phyloP scores from a whole-genome alignment of 108 stramenopile species.

The Fistulifera solaris region DNA sequence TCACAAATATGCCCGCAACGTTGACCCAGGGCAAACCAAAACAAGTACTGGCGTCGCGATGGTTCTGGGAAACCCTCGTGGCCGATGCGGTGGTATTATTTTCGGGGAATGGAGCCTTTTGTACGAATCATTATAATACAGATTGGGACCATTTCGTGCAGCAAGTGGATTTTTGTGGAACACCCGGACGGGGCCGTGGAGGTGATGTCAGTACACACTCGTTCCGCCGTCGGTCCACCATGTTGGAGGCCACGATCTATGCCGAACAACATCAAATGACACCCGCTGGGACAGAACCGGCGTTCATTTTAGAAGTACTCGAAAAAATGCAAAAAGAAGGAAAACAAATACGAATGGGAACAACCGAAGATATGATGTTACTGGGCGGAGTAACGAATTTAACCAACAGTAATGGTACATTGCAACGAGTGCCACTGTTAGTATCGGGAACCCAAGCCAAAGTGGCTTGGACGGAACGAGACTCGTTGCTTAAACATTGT shows the following conservation, averaged over 20 bases:
- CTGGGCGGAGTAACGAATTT: slow-evolving; percentile 23
- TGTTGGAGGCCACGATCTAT: slow-evolving; percentile 18
- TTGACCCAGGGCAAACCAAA: slow-evolving; percentile 29
- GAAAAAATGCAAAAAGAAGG: slow-evolving; percentile 9
- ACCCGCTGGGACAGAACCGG: slow-evolving; percentile 10
- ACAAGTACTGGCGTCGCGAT: slow-evolving; percentile 23
- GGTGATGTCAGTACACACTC: slow-evolving; percentile 35
- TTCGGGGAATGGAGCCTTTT: slow-evolving; percentile 45
- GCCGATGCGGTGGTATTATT: slow-evolving; percentile 41
- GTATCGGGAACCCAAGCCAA: slow-evolving; percentile 37
- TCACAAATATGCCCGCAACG: slow-evolving; percentile 25
- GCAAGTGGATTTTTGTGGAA: too few relatives aligned
- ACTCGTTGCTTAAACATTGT: slow-evolving; percentile 29
- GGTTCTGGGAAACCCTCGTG: slow-evolving; percentile 37
- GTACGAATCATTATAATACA: slow-evolving; percentile 21
- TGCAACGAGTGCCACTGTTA: slow-evolving; percentile 22
- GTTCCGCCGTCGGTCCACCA: slow-evolving; percentile 32
- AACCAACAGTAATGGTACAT: slow-evolving; percentile 5
- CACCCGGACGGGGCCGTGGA: slow-evolving; percentile 13
- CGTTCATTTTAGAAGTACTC: slow-evolving; percentile 4
- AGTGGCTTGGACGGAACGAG: slow-evolving; percentile 21
- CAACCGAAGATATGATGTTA: slow-evolving; percentile 10
- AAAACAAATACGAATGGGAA: slow-evolving; percentile 10
- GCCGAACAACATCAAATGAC: slow-evolving; percentile 1
- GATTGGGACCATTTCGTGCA: too few relatives aligned